These are phyloP conservation scores for Aspergillus conjunctus DNA, from an alignment of 495 filamentous ascomycete genomes.

Conservation along the genomic window DNA sequence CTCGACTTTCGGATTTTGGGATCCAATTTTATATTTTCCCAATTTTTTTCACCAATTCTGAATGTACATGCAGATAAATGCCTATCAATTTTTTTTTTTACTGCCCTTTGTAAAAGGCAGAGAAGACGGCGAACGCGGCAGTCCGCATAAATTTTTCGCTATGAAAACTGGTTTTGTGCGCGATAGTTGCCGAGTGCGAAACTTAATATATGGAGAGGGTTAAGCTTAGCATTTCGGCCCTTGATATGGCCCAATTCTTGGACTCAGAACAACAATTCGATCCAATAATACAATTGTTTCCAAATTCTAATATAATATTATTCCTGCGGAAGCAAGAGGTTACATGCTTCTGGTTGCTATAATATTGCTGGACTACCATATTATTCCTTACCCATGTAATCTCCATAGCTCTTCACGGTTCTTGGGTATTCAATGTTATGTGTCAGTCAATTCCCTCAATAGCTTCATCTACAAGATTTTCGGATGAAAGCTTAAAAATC, in stretches of 20 bases:
- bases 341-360: too few relatives aligned
- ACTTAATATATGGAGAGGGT: conserved; percentile 11
- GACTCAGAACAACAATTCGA: neutral
- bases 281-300: too few relatives aligned
- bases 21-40: too few relatives aligned
- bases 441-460: neutral
- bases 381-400: neutral
- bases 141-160: neutral
- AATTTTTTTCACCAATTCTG: too few relatives aligned
- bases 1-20: too few relatives aligned
- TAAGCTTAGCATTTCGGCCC: neutral
- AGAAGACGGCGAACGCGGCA: neutral
- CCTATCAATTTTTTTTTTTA: too few relatives aligned
- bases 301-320: too few relatives aligned
- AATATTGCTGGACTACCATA: too few relatives aligned
- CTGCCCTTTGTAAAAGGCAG: too few relatives aligned
- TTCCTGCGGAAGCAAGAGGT: too few relatives aligned
- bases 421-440: neutral
- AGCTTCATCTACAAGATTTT: neutral
- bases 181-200: conserved; percentile 6
- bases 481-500: neutral
- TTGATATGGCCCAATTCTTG: conserved; percentile 2
- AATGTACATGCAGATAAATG: too few relatives aligned
- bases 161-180: conserved; percentile 2
- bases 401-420: neutral